These are phyloP conservation scores for Fusarium sp. DNA, from an alignment of 2,329 filamentous ascomycete genomes.

Conservation along the genomic window DNA sequence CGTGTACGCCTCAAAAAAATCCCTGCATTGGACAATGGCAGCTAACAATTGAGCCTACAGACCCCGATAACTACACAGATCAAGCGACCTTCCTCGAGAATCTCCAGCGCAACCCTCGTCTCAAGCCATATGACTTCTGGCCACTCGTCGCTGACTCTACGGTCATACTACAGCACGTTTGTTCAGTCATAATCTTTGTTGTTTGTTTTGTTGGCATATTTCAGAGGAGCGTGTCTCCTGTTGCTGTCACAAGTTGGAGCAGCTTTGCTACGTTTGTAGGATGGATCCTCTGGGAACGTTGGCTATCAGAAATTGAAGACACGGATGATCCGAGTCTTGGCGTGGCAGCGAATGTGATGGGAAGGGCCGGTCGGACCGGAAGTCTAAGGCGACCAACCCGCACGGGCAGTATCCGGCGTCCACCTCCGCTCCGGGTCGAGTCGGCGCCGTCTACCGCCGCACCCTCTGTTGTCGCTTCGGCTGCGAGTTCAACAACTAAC, in stretches of 20 bases:
- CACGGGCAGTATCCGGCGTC: constrained; percentile 51
- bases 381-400: constrained; percentile 48
- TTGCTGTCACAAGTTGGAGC: constrained; percentile 87
- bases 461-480: constrained; percentile 43
- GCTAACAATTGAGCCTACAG: constrained; percentile 53
- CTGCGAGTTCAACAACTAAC: constrained; percentile 59
- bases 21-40: not conserved
- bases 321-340: constrained; percentile 52
- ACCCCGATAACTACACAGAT: constrained; percentile 99
- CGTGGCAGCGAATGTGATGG: constrained; percentile 50
- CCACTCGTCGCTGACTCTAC: constrained; percentile 93
- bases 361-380: constrained; percentile 47
- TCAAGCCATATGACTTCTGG: constrained; percentile 98
- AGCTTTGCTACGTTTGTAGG: constrained; percentile 84
- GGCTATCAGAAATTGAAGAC: constrained; percentile 78
- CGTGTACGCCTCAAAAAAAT: constrained; percentile 63
- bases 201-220: constrained; percentile 94
- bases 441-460: constrained; percentile 39
- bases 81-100: constrained; percentile 96
- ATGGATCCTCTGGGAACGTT: constrained; percentile 92
- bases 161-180: constrained; percentile 96
- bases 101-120: constrained; percentile 89
- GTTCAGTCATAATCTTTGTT: constrained; percentile 92
- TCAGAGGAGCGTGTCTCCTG: constrained; percentile 84
- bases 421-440: constrained; percentile 43